phyloP scores from a whole-genome alignment of 2,329 filamentous ascomycete species.

The Leptosphaerulina australis region DNA sequence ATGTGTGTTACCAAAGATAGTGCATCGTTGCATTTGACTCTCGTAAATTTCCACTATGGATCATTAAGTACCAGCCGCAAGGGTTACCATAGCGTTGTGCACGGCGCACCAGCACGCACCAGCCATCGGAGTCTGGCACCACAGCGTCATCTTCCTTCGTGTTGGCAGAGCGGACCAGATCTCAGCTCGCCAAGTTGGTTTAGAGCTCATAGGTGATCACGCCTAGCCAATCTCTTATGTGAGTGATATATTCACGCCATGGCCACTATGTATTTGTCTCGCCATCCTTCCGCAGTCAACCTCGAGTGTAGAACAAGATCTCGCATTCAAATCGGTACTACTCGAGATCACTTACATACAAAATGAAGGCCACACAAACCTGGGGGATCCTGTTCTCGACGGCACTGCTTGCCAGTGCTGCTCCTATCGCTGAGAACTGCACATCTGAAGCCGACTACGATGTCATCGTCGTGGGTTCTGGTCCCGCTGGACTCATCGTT shows the following conservation, averaged over 20 bases:
- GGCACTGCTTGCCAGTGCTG: slow-evolving; percentile 13
- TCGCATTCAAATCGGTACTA: slow-evolving; percentile 2
- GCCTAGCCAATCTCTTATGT: background rate
- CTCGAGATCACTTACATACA: background rate
- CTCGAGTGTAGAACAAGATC: slow-evolving; percentile 2
- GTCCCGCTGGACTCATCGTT: slow-evolving; percentile 60
- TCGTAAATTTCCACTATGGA: slow-evolving; percentile 13
- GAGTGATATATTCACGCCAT: slow-evolving; percentile 13
- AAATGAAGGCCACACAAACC: slow-evolving; percentile 17
- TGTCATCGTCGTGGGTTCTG: slow-evolving; percentile 48
- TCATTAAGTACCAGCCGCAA: slow-evolving; percentile 9
- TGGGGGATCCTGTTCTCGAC: slow-evolving; percentile 21
- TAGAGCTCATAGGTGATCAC: background rate
- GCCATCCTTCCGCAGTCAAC: slow-evolving; percentile 8
- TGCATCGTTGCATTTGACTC: slow-evolving; percentile 11
- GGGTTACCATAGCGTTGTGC: slow-evolving; percentile 12
- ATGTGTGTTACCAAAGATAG: slow-evolving; percentile 16
- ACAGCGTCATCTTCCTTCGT: slow-evolving; percentile 17
- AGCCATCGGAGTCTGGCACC: slow-evolving; percentile 3
- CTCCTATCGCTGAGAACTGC: slow-evolving; percentile 7
- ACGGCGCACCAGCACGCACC: slow-evolving; percentile 10
- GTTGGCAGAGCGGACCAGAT: background rate
- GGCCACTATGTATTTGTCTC: background rate
- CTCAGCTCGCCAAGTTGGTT: background rate
- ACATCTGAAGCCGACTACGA: slow-evolving; percentile 25